A percentile compares a stretch with the other conserved stretches of the same genome.
phyloP scores from a whole-genome alignment of 164 flowering plant species.

The Akebia trifoliata region DNA sequence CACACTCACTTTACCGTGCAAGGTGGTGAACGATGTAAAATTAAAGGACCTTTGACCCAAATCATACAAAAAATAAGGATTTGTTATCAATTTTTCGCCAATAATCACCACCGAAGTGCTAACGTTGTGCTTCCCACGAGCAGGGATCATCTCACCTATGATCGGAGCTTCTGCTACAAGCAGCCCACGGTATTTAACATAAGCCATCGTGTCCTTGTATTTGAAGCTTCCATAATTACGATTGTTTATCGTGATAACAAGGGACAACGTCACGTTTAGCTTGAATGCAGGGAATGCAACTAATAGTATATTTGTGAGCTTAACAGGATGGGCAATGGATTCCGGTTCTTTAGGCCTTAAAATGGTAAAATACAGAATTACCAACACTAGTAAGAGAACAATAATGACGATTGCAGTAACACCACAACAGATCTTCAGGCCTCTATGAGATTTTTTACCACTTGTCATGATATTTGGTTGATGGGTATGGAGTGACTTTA shows the following conservation, averaged over 20 bases:
- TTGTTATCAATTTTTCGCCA: conserved; percentile 19
- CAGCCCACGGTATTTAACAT: conserved; percentile 25
- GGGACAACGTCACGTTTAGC: conserved; percentile 28
- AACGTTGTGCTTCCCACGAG: conserved; percentile 24
- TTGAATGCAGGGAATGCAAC: conserved; percentile 11
- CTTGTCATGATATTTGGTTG: conserved; percentile 1
- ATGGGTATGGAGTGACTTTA: neutral
- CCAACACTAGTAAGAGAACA: conserved; percentile 15
- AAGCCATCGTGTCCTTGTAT: conserved; percentile 20
- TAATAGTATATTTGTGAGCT: conserved; percentile 11
- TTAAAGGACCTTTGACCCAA: conserved; percentile 22
- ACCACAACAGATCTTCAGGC: conserved; percentile 23
- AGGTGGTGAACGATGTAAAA: conserved; percentile 25
- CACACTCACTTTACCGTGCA: conserved; percentile 31
- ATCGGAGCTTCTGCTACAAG: conserved; percentile 33
- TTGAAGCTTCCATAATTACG: conserved; percentile 40
- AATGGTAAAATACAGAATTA: conserved; percentile 28
- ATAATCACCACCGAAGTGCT: conserved; percentile 22
- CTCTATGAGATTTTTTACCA: conserved; percentile 4
- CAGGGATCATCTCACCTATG: conserved; percentile 17
- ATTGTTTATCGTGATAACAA: conserved; percentile 25
- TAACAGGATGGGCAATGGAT: conserved; percentile 18
- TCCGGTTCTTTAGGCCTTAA: conserved; percentile 36
- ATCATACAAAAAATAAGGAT: conserved; percentile 21
- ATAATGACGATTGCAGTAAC: conserved; percentile 16